Conservation (phyloP, 2,329 filamentous ascomycete species). For the Cylindrodendrum hubeiense region DNA sequence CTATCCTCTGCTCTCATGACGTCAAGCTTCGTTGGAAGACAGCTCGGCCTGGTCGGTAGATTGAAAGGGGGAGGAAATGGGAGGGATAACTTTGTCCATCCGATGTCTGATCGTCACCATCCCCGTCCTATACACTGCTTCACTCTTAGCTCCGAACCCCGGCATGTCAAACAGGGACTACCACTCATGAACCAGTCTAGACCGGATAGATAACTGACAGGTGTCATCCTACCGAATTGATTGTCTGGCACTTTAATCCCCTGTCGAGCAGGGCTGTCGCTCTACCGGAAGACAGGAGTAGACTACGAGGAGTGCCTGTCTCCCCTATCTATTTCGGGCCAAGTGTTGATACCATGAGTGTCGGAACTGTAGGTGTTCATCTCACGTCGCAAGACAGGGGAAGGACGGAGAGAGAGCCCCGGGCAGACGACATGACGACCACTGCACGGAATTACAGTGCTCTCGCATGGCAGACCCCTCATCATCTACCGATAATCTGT, state of each 20-base stretch:
- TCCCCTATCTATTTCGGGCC: neutral
- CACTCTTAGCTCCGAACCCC: neutral
- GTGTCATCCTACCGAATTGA: neutral
- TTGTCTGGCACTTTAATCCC: neutral
- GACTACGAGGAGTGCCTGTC: neutral
- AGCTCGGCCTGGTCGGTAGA: neutral
- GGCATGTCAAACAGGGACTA: neutral
- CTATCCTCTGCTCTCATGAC: slow-evolving; percentile 1
- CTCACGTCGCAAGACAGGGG: slow-evolving; percentile 10
- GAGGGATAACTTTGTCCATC: neutral
- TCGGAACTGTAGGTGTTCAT: neutral
- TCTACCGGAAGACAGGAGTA: neutral
- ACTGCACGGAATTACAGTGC: neutral
- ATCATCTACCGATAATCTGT: slow-evolving; percentile 16
- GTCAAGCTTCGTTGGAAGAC: slow-evolving; percentile 6
- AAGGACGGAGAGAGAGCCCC: neutral
- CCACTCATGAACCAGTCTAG: neutral
- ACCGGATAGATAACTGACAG: neutral
- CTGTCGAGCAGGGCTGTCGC: neutral
- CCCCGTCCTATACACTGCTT: neutral
- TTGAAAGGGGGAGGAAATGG: slow-evolving; percentile 4
- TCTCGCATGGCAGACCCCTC: slow-evolving; percentile 1
- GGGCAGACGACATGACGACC: neutral
- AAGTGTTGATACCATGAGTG: neutral
- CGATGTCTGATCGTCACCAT: neutral